phyloP scores from a whole-genome alignment of 352 stramenopile genomes.

The Phytopythium montanum region DNA sequence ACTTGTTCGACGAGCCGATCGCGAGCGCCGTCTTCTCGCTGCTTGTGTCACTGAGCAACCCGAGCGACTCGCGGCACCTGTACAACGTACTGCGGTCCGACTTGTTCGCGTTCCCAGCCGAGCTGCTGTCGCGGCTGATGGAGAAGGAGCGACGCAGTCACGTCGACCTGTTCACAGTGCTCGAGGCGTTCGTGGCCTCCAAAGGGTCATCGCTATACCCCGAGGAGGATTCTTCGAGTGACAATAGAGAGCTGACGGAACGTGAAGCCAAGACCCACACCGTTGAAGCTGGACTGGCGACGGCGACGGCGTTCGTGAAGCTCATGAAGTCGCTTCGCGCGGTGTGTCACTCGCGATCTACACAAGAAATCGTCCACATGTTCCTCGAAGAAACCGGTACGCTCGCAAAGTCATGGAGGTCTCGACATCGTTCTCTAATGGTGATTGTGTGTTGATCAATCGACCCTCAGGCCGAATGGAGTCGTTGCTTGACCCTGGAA shows the following conservation, averaged over 20 bases:
- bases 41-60: constrained; percentile 56
- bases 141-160: constrained; percentile 52
- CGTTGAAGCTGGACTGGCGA: constrained; percentile 23
- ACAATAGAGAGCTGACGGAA: not conserved
- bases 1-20: constrained; percentile 57
- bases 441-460: not conserved
- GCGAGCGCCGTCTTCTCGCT: constrained; percentile 66
- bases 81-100: constrained; percentile 78
- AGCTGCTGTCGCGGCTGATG: constrained; percentile 62
- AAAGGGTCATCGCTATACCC: constrained; percentile 20
- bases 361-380: constrained; percentile 52
- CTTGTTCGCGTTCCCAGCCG: constrained; percentile 48
- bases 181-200: constrained; percentile 45
- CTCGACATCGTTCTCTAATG: not conserved
- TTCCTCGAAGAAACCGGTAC: constrained; percentile 52
- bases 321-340: constrained; percentile 34
- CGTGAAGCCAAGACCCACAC: constrained; percentile 11
- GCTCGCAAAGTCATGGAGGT: too few species aligned
- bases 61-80: constrained; percentile 65
- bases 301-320: constrained; percentile 29
- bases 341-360: constrained; percentile 49
- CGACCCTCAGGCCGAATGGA: constrained; percentile 28
- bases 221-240: constrained; percentile 8
- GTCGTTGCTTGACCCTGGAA: constrained; percentile 42
- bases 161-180: constrained; percentile 41